Evolutionary conservation across 768 basidiomycete genomes (phyloP).

Genomic region (Amanita subjunquillea): DNA sequence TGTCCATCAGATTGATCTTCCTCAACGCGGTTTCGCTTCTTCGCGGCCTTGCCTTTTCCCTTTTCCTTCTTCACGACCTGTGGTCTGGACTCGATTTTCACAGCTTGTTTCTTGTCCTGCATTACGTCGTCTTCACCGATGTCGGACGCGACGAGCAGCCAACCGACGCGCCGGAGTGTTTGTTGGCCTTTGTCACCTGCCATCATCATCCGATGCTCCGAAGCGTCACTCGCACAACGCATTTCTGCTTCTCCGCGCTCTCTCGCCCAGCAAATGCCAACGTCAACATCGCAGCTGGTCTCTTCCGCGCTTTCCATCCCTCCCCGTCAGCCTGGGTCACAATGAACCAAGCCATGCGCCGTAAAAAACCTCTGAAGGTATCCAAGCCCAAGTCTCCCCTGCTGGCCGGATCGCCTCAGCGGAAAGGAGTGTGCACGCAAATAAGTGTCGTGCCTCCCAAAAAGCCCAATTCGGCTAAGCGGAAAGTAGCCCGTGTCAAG

Average conservation of each 20-base stretch:
- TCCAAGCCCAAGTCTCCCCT: constrained; percentile 68
- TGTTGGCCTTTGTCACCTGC: constrained; percentile 17
- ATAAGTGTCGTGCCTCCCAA: constrained; percentile 80
- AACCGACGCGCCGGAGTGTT: constrained; percentile 26
- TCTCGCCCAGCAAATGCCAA: constrained; percentile 4
- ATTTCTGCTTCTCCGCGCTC: constrained; percentile 11
- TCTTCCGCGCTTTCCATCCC: constrained; percentile 49
- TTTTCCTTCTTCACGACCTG: constrained; percentile 24
- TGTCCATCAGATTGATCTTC: constrained; percentile 10
- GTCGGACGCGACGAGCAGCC: constrained; percentile 31
- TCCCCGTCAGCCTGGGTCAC: constrained; percentile 53
- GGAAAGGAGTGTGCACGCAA: constrained; percentile 84
- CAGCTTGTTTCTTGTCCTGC: constrained; percentile 45
- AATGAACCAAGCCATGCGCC: constrained; percentile 80
- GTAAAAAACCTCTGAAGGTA: constrained; percentile 49
- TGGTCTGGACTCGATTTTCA: constrained; percentile 33
- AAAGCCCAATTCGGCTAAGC: constrained; percentile 98
- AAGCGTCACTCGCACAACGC: constrained; percentile 18
- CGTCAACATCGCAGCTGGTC: constrained; percentile 1
- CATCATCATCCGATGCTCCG: constrained; percentile 22
- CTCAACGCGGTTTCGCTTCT: constrained; percentile 19
- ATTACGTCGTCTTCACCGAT: constrained; percentile 11
- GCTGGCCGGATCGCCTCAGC: constrained; percentile 70
- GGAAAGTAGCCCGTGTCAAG: constrained; percentile 93
- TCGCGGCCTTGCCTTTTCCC: constrained; percentile 17